Conservation (phyloP, 768 basidiomycete genomes). For the Hericium coralloides region DNA sequence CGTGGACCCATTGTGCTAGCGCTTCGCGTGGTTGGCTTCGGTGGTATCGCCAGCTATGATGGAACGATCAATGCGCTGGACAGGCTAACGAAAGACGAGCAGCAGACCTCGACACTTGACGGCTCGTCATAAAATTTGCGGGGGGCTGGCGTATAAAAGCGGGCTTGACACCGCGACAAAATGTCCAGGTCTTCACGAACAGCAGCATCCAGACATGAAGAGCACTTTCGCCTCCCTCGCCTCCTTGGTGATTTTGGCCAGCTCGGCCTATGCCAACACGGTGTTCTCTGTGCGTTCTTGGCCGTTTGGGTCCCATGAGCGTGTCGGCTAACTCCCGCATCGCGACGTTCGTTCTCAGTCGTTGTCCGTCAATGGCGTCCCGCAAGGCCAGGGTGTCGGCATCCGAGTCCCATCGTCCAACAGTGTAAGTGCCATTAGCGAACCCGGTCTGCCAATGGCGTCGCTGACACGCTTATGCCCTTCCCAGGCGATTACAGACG, state of each 20-base stretch:
- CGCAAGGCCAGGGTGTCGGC: slow-evolving; percentile 35
- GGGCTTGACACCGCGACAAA: background rate
- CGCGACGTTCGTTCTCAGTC: slow-evolving; percentile 21
- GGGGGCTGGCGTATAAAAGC: background rate
- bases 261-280: background rate
- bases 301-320: background rate
- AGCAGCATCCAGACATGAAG: background rate
- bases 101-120: background rate
- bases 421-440: slow-evolving; percentile 21
- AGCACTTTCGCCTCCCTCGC: background rate
- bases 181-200: background rate
- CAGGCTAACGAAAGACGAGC: background rate
- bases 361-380: slow-evolving; percentile 43
- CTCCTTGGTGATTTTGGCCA: background rate
- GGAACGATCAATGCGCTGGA: background rate
- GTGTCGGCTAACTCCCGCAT: background rate
- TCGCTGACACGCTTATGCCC: background rate
- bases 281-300: background rate
- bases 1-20: background rate
- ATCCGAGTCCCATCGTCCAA: slow-evolving; percentile 40
- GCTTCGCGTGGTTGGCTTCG: background rate
- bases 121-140: background rate
- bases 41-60: background rate
- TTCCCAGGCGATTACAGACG: slow-evolving; percentile 43
- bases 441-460: background rate